phyloP scores from a whole-genome alignment of 1,139 yeast species.

The Blastobotrys raffinosifermentans region DNA sequence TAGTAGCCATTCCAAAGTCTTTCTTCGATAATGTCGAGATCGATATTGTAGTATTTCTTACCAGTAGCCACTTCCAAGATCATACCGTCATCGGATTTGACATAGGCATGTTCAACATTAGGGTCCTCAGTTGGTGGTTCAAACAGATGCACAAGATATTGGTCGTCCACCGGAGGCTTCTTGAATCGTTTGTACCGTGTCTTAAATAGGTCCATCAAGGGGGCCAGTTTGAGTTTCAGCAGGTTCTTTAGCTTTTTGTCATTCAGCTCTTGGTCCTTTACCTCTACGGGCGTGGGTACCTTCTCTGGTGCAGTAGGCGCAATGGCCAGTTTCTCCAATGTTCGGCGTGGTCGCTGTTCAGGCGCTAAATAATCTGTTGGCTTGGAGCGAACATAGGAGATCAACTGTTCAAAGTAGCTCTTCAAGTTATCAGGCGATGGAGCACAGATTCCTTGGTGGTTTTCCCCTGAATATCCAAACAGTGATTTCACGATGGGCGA shows the following conservation, averaged over 20 bases:
- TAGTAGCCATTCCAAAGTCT: constrained; percentile 95
- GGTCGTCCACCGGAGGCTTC: constrained; percentile 84
- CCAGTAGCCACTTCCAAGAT: constrained; percentile 75
- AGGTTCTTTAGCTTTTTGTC: constrained; percentile 82
- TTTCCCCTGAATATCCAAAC: constrained; percentile 50
- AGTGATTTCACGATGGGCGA: constrained; percentile 38
- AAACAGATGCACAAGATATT: constrained; percentile 65
- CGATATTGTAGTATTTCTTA: constrained; percentile 74
- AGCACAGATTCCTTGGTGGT: constrained; percentile 44
- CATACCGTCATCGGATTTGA: constrained; percentile 61
- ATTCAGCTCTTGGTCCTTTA: constrained; percentile 53
- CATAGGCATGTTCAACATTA: constrained; percentile 41
- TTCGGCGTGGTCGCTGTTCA: constrained; percentile 34
- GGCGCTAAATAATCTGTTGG: constrained; percentile 49
- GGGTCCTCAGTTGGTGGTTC: constrained; percentile 35
- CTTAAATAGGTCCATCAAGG: constrained; percentile 84
- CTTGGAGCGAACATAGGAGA: constrained; percentile 53
- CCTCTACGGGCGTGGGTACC: constrained; percentile 23
- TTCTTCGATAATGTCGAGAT: constrained; percentile 88
- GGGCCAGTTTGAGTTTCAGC: constrained; percentile 77
- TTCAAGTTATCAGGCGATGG: constrained; percentile 43
- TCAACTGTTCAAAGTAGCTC: constrained; percentile 51
- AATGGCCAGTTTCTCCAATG: constrained; percentile 38
- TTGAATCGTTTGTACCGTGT: constrained; percentile 81
- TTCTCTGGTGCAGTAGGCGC: constrained; percentile 33